Evolutionary conservation across 2,329 filamentous ascomycete species (phyloP).

Genomic region (Chrysosporium queenslandicum): DNA sequence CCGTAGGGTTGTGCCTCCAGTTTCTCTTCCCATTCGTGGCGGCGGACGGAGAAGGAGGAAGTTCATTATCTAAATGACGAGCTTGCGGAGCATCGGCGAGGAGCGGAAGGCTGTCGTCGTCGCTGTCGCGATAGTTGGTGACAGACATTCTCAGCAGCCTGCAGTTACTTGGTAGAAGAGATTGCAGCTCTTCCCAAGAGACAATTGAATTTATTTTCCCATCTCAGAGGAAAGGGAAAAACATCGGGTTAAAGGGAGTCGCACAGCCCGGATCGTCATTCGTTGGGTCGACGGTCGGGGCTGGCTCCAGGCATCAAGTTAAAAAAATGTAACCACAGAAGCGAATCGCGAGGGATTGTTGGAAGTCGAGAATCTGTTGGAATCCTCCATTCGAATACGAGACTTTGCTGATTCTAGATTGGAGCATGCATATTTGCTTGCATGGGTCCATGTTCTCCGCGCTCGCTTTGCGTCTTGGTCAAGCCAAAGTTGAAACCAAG

Average conservation of each 20-base stretch:
- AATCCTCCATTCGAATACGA: neutral
- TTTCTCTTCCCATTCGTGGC: neutral
- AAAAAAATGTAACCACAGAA: neutral
- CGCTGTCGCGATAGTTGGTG: neutral
- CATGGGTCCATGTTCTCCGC: too few species aligned
- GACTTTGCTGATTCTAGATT: neutral
- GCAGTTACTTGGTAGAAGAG: too few species aligned
- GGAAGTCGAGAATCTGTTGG: neutral
- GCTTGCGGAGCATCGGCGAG: neutral
- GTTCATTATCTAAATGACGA: neutral
- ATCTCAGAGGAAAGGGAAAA: neutral
- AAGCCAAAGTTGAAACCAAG: too few species aligned
- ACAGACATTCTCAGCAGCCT: neutral
- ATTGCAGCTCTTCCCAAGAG: neutral
- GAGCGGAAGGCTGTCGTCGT: slow-evolving; percentile 8
- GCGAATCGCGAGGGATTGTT: too few species aligned
- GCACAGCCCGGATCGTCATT: neutral
- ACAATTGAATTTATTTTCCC: neutral
- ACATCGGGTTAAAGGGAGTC: too few species aligned
- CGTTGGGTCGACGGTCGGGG: neutral
- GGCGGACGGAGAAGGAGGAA: neutral
- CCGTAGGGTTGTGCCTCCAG: slow-evolving; percentile 8
- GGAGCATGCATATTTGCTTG: too few species aligned
- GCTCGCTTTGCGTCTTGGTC: too few species aligned
- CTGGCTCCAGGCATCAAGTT: neutral